Evolutionary conservation across 495 filamentous ascomycete species (phyloP), one percentile per base, ranked within the genome.

Genomic region (Pyrenula massariospora): DNA sequence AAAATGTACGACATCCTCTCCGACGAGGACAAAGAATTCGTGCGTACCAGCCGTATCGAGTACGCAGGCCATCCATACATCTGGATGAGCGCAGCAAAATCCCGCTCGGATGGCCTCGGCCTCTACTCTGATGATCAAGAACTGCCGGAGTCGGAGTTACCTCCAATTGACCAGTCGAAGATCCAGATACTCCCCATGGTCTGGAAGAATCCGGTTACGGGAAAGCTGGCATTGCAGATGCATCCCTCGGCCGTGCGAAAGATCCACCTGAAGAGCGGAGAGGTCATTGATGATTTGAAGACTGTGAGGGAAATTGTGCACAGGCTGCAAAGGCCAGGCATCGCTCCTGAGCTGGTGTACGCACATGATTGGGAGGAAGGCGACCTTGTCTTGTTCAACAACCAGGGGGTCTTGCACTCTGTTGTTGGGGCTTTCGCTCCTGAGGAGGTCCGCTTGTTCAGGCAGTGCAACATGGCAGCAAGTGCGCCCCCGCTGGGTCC

Each of bases 61-160:
- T 88, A 89, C 58, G 84, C 86, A 0, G 78, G 85, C 25, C 86
- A 89, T 57, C 86, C 86, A 50, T 88, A 89, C 68, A 79, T 89
- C 60, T 89, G 85, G 85, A 88, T 88, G 82, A 79, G 73, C 55
- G 66, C 70, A 22, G 82, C 85, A 11, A 79, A 76, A 56, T 82
- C 83, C 48, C 82, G 77, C 3, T 73, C 83, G 22, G 82, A 82
- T 53, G 86, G 85, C 0, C 77, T 89, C 0, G 86, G 86, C 25
- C 67, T 88, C 47, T 69, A 82, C 54, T 82, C 81, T 20, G 82
- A 87, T 57, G 71, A 70, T 22, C 71, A 73, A 3, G 85, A 88
- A 59, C 63, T 87, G 2, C 67, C 77, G 0, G 52, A 71, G 0
- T 70, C 73, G 12, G 72, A 82, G 2, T 77, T 89, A 0, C 85